Base-by-base conservation (phyloP, 495 filamentous ascomycete species). In the Saxispiralis lemnorum region DNA sequence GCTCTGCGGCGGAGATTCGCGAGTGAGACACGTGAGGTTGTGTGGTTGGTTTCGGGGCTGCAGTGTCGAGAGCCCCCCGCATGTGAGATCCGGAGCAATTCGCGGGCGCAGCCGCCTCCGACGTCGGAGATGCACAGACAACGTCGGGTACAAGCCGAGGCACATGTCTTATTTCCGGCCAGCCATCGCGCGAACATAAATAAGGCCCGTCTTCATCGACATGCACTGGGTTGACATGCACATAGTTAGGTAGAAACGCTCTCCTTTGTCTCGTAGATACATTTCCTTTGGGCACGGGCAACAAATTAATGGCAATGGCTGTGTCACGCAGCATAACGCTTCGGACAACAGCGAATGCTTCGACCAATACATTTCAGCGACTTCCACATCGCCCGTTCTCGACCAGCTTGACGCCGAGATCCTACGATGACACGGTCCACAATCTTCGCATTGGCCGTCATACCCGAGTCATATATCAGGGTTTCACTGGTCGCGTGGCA, bases 401-500 rank as follows among this genome's bases (percentile, higher is more conserved):
- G 15, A 35, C 28, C 21, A 41, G 46, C 1, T n/a, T 10, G 7
- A 12, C 38, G 10, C 35, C 12, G 0, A 39, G 56, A 5, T 56
- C 51, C 30, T 78, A 78, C 56, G 64, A 67, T 11, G 70, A 79
- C 47, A 94, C 85, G 0, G 69, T 87, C 6, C 63, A 64, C 1
- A 84, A 85, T 47, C 66, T 93, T 32, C 83, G 76, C 43, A 84
- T 94, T 43, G 79, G 79, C 3, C 67, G 68, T 7, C 71, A 86
- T 58, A 94, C 86, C 0, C 66, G 72, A 11, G 83, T 94, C 31
- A 73, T 93, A 37, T 94, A 81, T 53, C 85, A 93, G 61, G 85
- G 86, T 0, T 93, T 92, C 59, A 93, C 85, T 19, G 86, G 86
- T 34, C 53, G 49, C 35, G 54, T 79, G 64, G 83, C 85, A 7